Evolutionary conservation across 352 stramenopile species (phyloP).

Genomic region (Pythium sukuiense): DNA sequence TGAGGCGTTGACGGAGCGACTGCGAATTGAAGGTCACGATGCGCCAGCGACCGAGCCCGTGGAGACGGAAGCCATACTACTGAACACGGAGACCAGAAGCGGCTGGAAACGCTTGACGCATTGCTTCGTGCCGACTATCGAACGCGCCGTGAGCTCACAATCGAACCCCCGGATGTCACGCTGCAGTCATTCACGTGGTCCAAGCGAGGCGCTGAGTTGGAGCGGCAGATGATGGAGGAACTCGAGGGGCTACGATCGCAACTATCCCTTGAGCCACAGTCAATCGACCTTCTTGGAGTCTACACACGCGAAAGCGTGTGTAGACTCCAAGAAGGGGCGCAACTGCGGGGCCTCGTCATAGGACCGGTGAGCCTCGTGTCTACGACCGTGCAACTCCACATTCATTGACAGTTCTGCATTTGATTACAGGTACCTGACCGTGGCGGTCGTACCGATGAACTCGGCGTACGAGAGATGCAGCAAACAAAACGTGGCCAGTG

Average conservation of each 20-base stretch:
- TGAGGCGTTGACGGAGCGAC: background rate
- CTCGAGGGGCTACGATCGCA: background rate
- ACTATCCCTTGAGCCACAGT: background rate
- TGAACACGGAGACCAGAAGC: background rate
- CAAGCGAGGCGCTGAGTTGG: background rate
- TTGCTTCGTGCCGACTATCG: background rate
- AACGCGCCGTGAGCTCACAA: background rate
- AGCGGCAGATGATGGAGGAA: background rate
- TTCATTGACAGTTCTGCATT: background rate
- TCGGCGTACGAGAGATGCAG: slow-evolving; percentile 1
- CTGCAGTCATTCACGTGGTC: background rate
- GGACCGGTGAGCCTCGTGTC: background rate
- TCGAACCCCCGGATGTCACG: slow-evolving; percentile 1
- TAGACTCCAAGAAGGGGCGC: background rate
- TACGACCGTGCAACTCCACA: background rate
- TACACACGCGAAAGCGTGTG: background rate
- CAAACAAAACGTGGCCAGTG: background rate
- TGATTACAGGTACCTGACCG: background rate
- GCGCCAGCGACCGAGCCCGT: background rate
- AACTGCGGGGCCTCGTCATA: background rate
- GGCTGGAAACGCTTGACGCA: background rate
- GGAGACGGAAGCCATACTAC: background rate
- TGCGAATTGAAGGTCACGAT: background rate
- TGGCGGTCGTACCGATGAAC: background rate
- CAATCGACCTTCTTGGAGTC: background rate